Base-by-base conservation (phyloP, 352 stramenopile species). In the Pythium pectinolyticum region DNA sequence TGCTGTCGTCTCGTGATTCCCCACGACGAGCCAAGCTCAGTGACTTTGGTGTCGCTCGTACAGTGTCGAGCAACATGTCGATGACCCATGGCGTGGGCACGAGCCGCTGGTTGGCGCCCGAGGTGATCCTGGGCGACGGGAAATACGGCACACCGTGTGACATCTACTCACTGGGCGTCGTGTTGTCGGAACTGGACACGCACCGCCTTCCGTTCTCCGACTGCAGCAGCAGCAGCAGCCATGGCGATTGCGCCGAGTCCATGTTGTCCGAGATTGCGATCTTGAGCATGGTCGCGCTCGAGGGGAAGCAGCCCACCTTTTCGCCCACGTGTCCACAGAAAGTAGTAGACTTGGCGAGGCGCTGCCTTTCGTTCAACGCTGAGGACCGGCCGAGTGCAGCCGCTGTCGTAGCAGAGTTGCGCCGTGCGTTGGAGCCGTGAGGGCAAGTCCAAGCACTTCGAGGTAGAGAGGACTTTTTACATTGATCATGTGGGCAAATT, bases 1-100 rank as follows among this genome's bases (percentile, higher is more conserved):
- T 79, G 56, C 35, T 79, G 15, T 66, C 48, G n/a, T n/a, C n/a
- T n/a, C n/a, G n/a, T 51, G 53, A 51, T 12, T 34, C 15, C 34
- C 5, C 58, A 10, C 9, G 69, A 12, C 27, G 46, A 45, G 67
- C 50, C 50, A 74, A 71, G 32, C 49, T 74, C 24, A 71, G 61
- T 39, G 67, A 74, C 57, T 74, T 41, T 17, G 11, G 35, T 17
- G 35, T 41, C 5, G 35, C 35, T 41, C 35, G 35, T 4, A 4
- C 15, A 17, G 11, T 41, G 11, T 41, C 35, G 35, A 11, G n/a
- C 11, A 17, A 41, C 35, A 41, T 41, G 9, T 60, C 59, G 30
- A 69, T 61, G 32, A 61, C 53, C 0, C 50, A 25, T 34, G 57
- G 43, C 25, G 45, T 60, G 4, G 57, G 57, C 17, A 64, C 57